Evolutionary conservation across 768 basidiomycete species (phyloP).

Genomic region (Boletus huronensis): DNA sequence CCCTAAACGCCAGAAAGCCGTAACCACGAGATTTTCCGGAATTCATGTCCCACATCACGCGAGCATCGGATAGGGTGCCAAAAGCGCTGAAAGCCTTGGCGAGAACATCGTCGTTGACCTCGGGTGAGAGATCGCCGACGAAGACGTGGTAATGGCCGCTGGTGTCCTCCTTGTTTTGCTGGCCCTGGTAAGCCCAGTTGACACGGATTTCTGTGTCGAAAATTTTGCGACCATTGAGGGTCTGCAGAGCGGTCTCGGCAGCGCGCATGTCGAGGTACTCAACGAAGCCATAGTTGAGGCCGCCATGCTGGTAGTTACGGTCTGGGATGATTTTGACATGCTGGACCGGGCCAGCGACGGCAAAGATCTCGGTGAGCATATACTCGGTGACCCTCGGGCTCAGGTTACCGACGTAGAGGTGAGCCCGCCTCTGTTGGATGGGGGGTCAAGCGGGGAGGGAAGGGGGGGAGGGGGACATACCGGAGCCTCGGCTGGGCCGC

Average conservation of each 20-base stretch:
- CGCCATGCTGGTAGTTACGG: slow-evolving; percentile 98
- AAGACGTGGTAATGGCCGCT: slow-evolving; percentile 98
- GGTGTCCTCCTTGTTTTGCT: slow-evolving; percentile 98
- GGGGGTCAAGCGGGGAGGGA: not conserved
- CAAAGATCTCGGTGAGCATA: slow-evolving; percentile 98
- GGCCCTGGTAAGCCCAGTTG: slow-evolving; percentile 99
- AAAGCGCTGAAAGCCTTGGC: slow-evolving; percentile 97
- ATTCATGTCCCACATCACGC: slow-evolving; percentile 99
- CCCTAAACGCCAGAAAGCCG: slow-evolving; percentile 97
- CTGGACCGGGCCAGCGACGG: slow-evolving; percentile 94
- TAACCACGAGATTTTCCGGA: slow-evolving; percentile 98
- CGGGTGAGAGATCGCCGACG: slow-evolving; percentile 98
- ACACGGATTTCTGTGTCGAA: slow-evolving; percentile 99
- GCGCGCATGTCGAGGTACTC: slow-evolving; percentile 99
- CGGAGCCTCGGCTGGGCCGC: slow-evolving; percentile 69
- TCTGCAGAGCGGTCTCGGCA: slow-evolving; percentile 97
- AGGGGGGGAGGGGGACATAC: slow-evolving; percentile 41
- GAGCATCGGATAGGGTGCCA: slow-evolving; percentile 92
- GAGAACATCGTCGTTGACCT: slow-evolving; percentile 97
- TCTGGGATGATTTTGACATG: slow-evolving; percentile 99
- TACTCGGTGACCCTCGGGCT: slow-evolving; percentile 98
- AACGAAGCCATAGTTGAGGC: slow-evolving; percentile 99
- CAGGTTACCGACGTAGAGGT: slow-evolving; percentile 98
- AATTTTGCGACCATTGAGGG: slow-evolving; percentile 98
- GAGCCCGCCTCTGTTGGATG: slow-evolving; percentile 72